These are phyloP conservation scores for Xylariomycetidae sp. DNA, from an alignment of 2,329 filamentous ascomycete species.

Conservation along the genomic window DNA sequence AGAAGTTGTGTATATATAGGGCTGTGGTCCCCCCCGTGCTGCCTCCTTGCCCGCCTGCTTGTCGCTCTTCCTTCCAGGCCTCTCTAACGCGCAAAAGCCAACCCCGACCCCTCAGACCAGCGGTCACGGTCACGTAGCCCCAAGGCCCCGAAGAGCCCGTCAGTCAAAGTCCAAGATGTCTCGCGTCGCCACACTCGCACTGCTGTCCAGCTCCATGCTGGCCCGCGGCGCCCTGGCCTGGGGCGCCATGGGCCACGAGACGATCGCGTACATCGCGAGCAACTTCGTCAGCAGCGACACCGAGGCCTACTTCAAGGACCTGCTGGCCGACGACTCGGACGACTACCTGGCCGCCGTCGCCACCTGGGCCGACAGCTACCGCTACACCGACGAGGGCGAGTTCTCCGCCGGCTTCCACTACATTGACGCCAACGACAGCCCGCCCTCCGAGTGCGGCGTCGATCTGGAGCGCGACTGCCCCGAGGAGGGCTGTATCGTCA, in stretches of 20 bases:
- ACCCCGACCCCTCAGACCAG: too few relatives aligned
- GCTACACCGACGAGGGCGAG: slow-evolving; percentile 37
- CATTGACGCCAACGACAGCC: slow-evolving; percentile 58
- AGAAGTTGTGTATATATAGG: too few relatives aligned
- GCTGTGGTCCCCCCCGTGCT: too few relatives aligned
- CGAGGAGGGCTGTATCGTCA: slow-evolving; percentile 54
- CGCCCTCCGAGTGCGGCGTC: slow-evolving; percentile 51
- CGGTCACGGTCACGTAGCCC: too few relatives aligned
- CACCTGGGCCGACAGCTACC: slow-evolving; percentile 45
- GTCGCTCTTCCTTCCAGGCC: too few relatives aligned
- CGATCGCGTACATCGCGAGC: slow-evolving; percentile 47
- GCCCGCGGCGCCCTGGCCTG: slow-evolving; percentile 27
- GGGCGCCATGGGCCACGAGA: slow-evolving; percentile 43
- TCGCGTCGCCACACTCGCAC: slow-evolving; percentile 13
- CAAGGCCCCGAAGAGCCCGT: too few relatives aligned
- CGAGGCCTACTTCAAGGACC: slow-evolving; percentile 33
- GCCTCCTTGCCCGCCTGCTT: too few relatives aligned
- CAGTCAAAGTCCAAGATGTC: too few relatives aligned
- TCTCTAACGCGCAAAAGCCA: too few relatives aligned
- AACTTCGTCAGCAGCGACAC: slow-evolving; percentile 40
- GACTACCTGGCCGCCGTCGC: slow-evolving; percentile 44
- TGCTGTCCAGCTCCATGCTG: slow-evolving; percentile 14
- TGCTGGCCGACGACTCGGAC: slow-evolving; percentile 37
- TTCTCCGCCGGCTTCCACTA: slow-evolving; percentile 44
- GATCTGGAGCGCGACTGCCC: slow-evolving; percentile 57